Conservation (phyloP, 257 asterid genomes). For the Nicotiana knightiana region DNA sequence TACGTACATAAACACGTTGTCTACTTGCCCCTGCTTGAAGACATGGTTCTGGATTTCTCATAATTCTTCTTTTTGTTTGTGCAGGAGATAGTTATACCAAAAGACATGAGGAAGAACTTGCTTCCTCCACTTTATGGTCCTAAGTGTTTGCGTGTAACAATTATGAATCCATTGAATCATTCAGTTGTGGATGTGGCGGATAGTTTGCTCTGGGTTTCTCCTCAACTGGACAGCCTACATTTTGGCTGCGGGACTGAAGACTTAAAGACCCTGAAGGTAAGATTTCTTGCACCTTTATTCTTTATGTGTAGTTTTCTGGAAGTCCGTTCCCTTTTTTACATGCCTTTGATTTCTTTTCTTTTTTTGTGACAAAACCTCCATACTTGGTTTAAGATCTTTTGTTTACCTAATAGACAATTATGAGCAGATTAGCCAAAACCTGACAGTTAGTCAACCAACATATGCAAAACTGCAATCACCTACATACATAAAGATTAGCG, state of each 20-base stretch:
- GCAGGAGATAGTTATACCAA: background rate
- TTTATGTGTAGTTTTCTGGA: background rate
- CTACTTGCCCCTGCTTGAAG: background rate
- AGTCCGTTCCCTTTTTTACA: background rate
- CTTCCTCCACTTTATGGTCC: background rate
- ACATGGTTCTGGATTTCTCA: background rate
- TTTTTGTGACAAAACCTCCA: background rate
- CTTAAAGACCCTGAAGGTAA: background rate
- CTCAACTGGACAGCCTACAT: background rate
- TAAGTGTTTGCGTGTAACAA: background rate
- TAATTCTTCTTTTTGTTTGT: background rate
- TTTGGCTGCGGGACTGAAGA: too few relatives aligned
- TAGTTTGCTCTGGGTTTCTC: constrained; percentile 12
- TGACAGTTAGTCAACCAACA: background rate
- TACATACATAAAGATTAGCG: background rate
- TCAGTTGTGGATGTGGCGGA: background rate
- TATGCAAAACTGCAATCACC: background rate
- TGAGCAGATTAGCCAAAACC: background rate
- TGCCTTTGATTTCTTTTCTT: background rate
- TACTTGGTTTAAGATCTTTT: background rate
- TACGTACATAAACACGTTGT: background rate
- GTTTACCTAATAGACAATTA: background rate
- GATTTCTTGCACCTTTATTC: background rate
- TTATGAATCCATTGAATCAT: background rate
- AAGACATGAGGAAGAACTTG: background rate